Conservation (phyloP, 306 rosid species). For the Hippophae gyantsensis region DNA sequence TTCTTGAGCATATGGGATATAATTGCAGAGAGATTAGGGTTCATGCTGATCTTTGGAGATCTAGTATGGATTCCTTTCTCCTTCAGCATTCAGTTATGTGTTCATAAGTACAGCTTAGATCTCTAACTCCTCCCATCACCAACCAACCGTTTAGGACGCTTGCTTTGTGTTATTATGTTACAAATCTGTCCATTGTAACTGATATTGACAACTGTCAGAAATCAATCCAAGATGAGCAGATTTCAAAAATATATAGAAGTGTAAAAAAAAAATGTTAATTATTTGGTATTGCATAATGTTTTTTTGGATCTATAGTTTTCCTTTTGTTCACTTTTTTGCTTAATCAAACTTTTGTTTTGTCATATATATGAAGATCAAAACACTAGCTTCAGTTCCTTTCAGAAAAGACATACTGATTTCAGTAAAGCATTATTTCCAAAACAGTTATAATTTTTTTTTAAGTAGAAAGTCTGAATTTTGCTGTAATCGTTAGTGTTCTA, state of each 20-base stretch:
- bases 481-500: too few relatives aligned
- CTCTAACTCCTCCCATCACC: neutral
- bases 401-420: too few relatives aligned
- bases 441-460: too few relatives aligned
- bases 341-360: too few relatives aligned
- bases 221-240: too few relatives aligned
- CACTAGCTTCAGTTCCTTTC: too few relatives aligned
- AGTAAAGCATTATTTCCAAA: too few relatives aligned
- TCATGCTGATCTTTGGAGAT: slow-evolving; percentile 97
- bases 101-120: slow-evolving; percentile 9
- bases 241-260: too few relatives aligned
- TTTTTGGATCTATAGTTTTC: neutral
- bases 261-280: too few relatives aligned
- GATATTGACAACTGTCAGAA: neutral
- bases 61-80: slow-evolving; percentile 97
- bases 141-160: neutral
- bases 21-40: slow-evolving; percentile 90
- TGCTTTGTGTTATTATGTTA: neutral
- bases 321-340: neutral
- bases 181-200: neutral
- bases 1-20: slow-evolving; percentile 75
- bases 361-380: too few relatives aligned
- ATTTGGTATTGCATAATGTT: too few relatives aligned
- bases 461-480: too few relatives aligned
- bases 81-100: slow-evolving; percentile 76